Evolutionary conservation across 1,139 yeast species (phyloP).

Genomic region (Lodderomyces orthopsilosis): DNA sequence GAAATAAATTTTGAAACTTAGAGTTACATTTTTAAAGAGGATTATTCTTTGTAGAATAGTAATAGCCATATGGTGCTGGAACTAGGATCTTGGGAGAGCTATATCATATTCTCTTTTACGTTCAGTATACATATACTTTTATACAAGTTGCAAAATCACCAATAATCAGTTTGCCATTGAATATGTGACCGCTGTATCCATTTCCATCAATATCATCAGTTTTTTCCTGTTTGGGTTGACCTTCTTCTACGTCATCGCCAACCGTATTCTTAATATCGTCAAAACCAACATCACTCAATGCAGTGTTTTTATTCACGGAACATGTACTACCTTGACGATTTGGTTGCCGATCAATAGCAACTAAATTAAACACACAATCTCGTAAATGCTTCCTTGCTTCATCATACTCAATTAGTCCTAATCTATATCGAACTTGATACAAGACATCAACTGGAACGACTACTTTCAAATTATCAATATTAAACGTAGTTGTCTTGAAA

Average conservation of each 20-base stretch:
- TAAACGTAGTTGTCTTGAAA: not conserved
- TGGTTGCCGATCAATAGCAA: not conserved
- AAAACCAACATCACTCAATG: too few relatives aligned
- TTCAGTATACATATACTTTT: conserved; percentile 9
- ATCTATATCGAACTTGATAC: conserved; percentile 4
- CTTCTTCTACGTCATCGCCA: conserved; percentile 2
- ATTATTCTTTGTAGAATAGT: too few relatives aligned
- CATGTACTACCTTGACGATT: not conserved
- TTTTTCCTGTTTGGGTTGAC: conserved; percentile 2
- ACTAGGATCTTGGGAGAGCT: too few relatives aligned
- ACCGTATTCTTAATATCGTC: too few relatives aligned
- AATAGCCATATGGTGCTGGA: too few relatives aligned
- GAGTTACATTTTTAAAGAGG: too few relatives aligned
- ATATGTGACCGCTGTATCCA: conserved; percentile 1
- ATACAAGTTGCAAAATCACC: conserved; percentile 14
- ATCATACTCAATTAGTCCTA: conserved; percentile 8
- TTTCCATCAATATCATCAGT: not conserved
- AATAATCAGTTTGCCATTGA: conserved; percentile 6
- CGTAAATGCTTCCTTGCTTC: conserved; percentile 4
- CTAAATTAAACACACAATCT: conserved; percentile 1
- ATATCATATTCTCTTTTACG: too few relatives aligned
- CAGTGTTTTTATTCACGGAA: too few relatives aligned
- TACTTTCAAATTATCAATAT: conserved; percentile 6
- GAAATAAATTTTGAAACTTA: too few relatives aligned
- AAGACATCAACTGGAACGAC: conserved; percentile 6